Evolutionary conservation across 345 rosid genomes (phyloP), one percentile per base, ranked within the genome.

Genomic region (Balakata baccata): DNA sequence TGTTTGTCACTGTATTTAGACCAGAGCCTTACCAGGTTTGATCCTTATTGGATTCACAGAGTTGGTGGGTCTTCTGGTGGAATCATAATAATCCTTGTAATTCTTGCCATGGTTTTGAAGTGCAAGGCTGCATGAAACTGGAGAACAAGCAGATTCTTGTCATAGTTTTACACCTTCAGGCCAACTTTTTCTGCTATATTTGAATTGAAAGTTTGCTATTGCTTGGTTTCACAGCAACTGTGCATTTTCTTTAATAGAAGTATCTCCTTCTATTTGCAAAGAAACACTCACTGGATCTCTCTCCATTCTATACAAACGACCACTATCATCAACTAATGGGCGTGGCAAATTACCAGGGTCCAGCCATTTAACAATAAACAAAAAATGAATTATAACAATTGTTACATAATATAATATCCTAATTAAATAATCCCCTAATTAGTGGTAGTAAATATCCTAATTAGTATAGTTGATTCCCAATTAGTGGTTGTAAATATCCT

Each of bases 61-160:
- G 86, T 85, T 37, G 97, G 97, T 11, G 98, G 98, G 60, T 94
- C 97, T 5, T 85, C 92, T 56, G 85, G 89, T 66, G 97, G 97
- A n/a, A 87, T 92, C 79, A 54, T 90, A 37, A 73, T 87, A 11
- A 78, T 90, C 47, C 93, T 90, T 64, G 75, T 90, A 41, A 81
- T 92, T 85, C 96, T 92, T 71, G 84, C 86, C 2, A 78, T 90
- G 47, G 84, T 90, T 75, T 80, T 92, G 72, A 88, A 72, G 84
- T 90, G 82, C 70, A 88, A 84, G 84, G 78, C 47, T 20, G 56
- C 10, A 71, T 71, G 67, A 71, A 43, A 43, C 7, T 41, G n/a
- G 8, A 45, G 41, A 9, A 22, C 14, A 60, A 61, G 67, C 54
- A 58, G 54, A 46, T 68, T 51, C 68, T 23, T 25, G 58, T 51